Evolutionary conservation across 2,329 filamentous ascomycete species (phyloP).

Genomic region (Fusarium staphyleae): DNA sequence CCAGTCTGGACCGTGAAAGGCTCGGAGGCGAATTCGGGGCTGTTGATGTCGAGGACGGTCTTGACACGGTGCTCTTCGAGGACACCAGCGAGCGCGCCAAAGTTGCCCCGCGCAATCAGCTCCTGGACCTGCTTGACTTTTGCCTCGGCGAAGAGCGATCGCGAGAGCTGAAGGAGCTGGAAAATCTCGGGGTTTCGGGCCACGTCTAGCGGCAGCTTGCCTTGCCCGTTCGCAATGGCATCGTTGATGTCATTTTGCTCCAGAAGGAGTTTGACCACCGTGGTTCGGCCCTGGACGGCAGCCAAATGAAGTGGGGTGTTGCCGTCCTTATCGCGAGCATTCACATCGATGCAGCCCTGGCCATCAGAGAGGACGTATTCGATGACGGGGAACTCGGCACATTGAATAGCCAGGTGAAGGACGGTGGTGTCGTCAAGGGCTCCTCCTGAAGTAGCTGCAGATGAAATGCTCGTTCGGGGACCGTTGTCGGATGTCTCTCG

Average conservation of each 20-base stretch:
- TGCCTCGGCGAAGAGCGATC: conserved; percentile 86
- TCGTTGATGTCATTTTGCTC: conserved; percentile 88
- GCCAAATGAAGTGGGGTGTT: conserved; percentile 94
- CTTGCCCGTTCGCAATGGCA: conserved; percentile 81
- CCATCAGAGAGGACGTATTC: conserved; percentile 91
- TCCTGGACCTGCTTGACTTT: conserved; percentile 86
- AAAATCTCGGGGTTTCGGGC: conserved; percentile 94
- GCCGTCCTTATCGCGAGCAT: conserved; percentile 89
- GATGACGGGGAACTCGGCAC: conserved; percentile 88
- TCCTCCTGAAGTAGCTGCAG: conserved; percentile 53
- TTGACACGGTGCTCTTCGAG: conserved; percentile 86
- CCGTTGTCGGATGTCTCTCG: conserved; percentile 66
- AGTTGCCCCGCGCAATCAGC: conserved; percentile 74
- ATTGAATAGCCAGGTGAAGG: conserved; percentile 92
- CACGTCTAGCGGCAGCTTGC: conserved; percentile 85
- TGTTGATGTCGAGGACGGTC: conserved; percentile 90
- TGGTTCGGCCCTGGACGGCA: conserved; percentile 78
- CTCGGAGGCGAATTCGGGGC: conserved; percentile 85
- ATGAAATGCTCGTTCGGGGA: conserved; percentile 64
- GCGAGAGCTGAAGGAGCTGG: conserved; percentile 88
- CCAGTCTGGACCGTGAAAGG: conserved; percentile 77
- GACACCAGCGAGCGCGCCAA: conserved; percentile 78
- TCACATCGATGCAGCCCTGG: conserved; percentile 75
- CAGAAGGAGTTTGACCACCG: conserved; percentile 83
- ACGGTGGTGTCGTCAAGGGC: conserved; percentile 84